Conservation (phyloP, 2,329 filamentous ascomycete genomes). For the Ascocoryne sarcoides region DNA sequence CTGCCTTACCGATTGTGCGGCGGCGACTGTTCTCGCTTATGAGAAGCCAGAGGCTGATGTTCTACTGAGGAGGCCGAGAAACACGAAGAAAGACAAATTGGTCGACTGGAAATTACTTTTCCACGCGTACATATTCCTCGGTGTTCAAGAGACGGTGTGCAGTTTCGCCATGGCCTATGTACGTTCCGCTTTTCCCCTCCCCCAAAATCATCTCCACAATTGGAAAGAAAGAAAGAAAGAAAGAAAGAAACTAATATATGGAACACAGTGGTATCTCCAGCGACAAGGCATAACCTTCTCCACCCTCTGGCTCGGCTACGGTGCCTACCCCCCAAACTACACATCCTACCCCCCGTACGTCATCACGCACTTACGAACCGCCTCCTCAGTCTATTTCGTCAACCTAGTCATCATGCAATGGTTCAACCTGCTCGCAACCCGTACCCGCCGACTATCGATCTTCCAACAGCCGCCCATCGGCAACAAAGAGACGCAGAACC, state of each 20-base stretch:
- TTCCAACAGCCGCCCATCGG: slow-evolving; percentile 63
- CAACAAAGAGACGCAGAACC: slow-evolving; percentile 50
- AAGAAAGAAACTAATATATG: neutral
- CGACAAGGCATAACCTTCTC: slow-evolving; percentile 55
- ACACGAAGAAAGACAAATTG: slow-evolving; percentile 59
- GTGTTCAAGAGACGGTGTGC: slow-evolving; percentile 48
- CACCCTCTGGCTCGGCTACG: slow-evolving; percentile 59
- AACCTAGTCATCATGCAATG: slow-evolving; percentile 74
- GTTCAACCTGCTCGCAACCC: slow-evolving; percentile 62
- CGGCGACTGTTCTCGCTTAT: slow-evolving; percentile 64
- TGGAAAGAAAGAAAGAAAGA: too few species aligned
- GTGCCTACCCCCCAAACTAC: slow-evolving; percentile 33
- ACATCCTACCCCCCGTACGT: slow-evolving; percentile 40
- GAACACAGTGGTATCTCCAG: slow-evolving; percentile 46
- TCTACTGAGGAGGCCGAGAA: slow-evolving; percentile 55
- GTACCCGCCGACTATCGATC: slow-evolving; percentile 54
- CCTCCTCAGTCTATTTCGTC: slow-evolving; percentile 59
- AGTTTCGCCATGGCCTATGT: slow-evolving; percentile 55
- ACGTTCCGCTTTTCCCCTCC: neutral
- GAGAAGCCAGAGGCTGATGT: slow-evolving; percentile 70
- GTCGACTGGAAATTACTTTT: slow-evolving; percentile 65
- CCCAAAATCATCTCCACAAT: neutral
- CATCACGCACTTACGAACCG: slow-evolving; percentile 29
- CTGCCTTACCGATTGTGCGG: slow-evolving; percentile 68
- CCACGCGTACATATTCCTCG: slow-evolving; percentile 63